Evolutionary conservation across 2,329 filamentous ascomycete species (phyloP), one percentile per base, ranked within the genome.

Genomic region (Monosporascus sp.): DNA sequence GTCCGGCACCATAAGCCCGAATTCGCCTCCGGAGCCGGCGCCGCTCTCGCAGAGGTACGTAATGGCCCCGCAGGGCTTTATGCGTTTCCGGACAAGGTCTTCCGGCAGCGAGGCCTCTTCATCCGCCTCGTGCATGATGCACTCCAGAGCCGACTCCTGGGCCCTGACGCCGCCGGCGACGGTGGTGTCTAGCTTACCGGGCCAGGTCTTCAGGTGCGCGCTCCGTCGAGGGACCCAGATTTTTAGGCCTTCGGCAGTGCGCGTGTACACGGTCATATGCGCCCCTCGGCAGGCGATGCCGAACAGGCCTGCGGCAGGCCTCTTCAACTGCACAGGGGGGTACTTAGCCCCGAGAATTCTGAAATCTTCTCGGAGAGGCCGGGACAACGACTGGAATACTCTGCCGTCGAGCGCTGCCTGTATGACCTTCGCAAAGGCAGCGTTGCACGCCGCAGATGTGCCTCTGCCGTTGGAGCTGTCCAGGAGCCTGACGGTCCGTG

Each of bases 101-200:
- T 81, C 82, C 0, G 82, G 74, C 22, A 91, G 66, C 4, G 83
- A 86, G 0, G 88, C 88, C 66, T 92, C 88, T 68, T 91, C 88
- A 43, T 76, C 80, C 2, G 82, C 81, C 67, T 91, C 88, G 44
- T 85, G 78, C 2, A 90, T 72, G 48, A 90, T 73, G 62, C 82
- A 84, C 62, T 87, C 83, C 48, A 85, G 83, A 0, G 85, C 82
- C 16, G 66, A 73, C 63, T 88, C 83, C 2, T 81, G 82, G 0
- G 83, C 79, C 37, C 79, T 76, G 54, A 90, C 82, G 0, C 88
- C 88, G 1, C 88, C 88, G 0, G 86, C 88, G 7, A 90, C 88
- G 3, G 85, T 86, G 60, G 88, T 90, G 66, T 92, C 88, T 56
- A 91, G 74, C 77, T 86, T 84, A 1, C 83, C 79, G 0, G 83